A percentile compares a stretch with the other conserved stretches of the same genome.
phyloP scores from a whole-genome alignment of 169 alveolate genomes.

The Blepharisma undulans region DNA sequence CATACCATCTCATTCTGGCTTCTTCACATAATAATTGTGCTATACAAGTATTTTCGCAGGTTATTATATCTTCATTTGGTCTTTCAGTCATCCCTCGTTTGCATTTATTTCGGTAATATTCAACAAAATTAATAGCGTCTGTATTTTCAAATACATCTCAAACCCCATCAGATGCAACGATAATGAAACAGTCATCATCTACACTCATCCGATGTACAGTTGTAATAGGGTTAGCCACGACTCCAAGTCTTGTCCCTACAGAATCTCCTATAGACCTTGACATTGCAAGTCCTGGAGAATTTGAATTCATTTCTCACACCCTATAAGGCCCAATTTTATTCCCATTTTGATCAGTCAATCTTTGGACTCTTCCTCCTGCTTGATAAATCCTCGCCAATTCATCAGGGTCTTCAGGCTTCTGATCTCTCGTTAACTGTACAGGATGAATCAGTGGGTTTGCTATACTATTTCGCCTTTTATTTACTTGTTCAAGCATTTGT shows the following conservation, averaged over 20 bases:
- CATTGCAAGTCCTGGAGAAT: constrained; percentile 39
- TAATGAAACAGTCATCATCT: constrained; percentile 6
- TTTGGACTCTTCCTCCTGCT: constrained; percentile 37
- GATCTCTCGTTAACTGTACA: constrained; percentile 24
- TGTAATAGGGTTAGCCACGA: constrained; percentile 34
- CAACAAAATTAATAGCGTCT: constrained; percentile 13
- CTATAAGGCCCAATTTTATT: constrained; percentile 38
- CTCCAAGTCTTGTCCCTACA: constrained; percentile 33
- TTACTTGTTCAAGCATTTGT: not conserved
- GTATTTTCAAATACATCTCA: constrained; percentile 24
- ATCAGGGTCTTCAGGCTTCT: constrained; percentile 38
- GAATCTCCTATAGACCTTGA: constrained; percentile 43
- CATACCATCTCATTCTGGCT: constrained; percentile 35
- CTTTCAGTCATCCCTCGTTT: not conserved
- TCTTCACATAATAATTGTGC: constrained; percentile 35
- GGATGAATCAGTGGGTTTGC: not conserved
- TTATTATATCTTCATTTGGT: not conserved
- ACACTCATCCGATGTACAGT: not conserved
- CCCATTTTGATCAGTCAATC: constrained; percentile 27
- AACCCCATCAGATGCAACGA: constrained; percentile 39
- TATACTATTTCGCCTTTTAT: not conserved
- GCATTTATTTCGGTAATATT: not conserved
- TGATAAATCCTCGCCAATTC: constrained; percentile 43
- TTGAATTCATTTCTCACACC: not conserved
- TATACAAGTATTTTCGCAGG: not conserved